These are phyloP conservation scores for Xylariaceae sp. DNA, from an alignment of 2,329 filamentous ascomycete genomes.

Conservation along the genomic window DNA sequence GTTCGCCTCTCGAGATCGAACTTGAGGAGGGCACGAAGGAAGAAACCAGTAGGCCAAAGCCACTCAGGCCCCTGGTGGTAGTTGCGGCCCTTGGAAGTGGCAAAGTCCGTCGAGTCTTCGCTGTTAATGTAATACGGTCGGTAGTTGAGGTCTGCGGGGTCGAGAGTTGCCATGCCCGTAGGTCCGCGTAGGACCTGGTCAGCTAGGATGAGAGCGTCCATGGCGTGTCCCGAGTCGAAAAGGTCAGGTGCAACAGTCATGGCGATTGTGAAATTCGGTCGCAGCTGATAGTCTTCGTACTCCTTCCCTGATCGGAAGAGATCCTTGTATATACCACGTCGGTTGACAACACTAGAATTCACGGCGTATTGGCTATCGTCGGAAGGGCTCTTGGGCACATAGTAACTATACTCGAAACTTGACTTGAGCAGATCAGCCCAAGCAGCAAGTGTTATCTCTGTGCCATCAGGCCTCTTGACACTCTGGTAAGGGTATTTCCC, in stretches of 20 bases:
- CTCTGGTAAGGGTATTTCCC: slow-evolving; percentile 70
- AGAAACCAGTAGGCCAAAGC: slow-evolving; percentile 97
- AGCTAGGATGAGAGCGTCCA: slow-evolving; percentile 73
- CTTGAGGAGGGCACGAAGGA: slow-evolving; percentile 83
- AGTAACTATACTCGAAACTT: slow-evolving; percentile 93
- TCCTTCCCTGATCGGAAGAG: slow-evolving; percentile 90
- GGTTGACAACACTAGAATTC: slow-evolving; percentile 75
- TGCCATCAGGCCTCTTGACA: slow-evolving; percentile 62
- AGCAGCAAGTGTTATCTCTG: slow-evolving; percentile 62
- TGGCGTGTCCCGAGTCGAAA: slow-evolving; percentile 74
- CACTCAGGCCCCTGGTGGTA: slow-evolving; percentile 98
- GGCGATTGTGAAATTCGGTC: slow-evolving; percentile 89
- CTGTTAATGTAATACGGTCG: slow-evolving; percentile 91
- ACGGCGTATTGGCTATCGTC: slow-evolving; percentile 78
- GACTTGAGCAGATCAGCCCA: slow-evolving; percentile 79
- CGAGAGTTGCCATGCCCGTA: slow-evolving; percentile 91
- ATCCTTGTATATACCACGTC: slow-evolving; percentile 97
- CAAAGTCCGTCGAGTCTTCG: slow-evolving; percentile 87
- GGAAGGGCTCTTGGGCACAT: slow-evolving; percentile 64
- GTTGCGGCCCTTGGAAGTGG: slow-evolving; percentile 89
- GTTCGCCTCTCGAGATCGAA: slow-evolving; percentile 77
- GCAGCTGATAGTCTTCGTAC: slow-evolving; percentile 96
- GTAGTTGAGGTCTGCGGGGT: slow-evolving; percentile 90
- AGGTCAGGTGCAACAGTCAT: slow-evolving; percentile 91
- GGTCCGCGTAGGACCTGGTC: slow-evolving; percentile 80